Base-by-base conservation (phyloP, 2,329 filamentous ascomycete genomes). In the Leptographium galeiforme region DNA sequence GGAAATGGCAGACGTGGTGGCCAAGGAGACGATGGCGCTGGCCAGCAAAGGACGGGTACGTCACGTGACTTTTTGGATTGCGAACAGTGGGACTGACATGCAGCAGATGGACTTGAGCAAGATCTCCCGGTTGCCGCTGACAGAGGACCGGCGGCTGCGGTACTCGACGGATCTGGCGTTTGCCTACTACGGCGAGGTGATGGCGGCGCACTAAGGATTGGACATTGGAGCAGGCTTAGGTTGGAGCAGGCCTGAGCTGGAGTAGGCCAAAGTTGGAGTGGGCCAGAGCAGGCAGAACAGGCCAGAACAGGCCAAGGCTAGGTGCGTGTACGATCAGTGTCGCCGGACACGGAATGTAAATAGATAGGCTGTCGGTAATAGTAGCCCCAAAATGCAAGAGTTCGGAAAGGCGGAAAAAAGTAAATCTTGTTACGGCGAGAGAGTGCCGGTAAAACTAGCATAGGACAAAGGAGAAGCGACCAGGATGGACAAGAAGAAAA, bases 1-100 rank as follows among this genome's bases (percentile, higher is more conserved):
- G 58, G 89, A 94, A 63, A 95, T 95, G 77, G 85, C 84, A 48
- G 80, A 81, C 52, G 75, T 82, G 47, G 80, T 91, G 56, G 86
- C 85, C 11, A 77, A 78, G 57, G 77, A 82, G 64, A 78, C 85
- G 55, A 71, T 82, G 52, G 74, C 74, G 54, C 60, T 71, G 57
- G 68, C 70, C 49, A 77, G 77, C 62, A 73, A 76, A 61, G 78
- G 77, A 59, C 73, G 78, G 66, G 81, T 83, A 67, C 65, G 76
- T 68, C 12, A 49, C 13, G 14, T 13, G 10, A 12, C 11, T 19
- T 33, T 48, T 51, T 32, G 36, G 38, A 10, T 68, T 51, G 63
- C 71, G 52, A 62, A 52, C 63, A 63, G 51, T 64, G 62, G 36
- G 64, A 62, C 48, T n/a, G 6, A 6, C 18, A 12, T 25, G 25